These are phyloP conservation scores for Hanseniaspora thailandica DNA, from an alignment of 805 yeast species.

Conservation along the genomic window DNA sequence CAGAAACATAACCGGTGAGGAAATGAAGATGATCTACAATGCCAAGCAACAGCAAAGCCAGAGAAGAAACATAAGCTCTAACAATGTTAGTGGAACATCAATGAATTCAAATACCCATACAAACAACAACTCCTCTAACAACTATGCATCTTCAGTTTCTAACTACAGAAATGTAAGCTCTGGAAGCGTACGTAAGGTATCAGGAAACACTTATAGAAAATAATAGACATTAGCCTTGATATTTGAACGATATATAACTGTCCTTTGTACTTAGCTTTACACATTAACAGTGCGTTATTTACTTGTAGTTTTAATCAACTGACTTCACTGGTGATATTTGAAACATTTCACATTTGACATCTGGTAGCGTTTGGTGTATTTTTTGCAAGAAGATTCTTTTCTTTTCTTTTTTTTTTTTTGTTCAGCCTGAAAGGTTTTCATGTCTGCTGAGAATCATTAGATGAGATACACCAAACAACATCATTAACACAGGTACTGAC, in stretches of 20 bases:
- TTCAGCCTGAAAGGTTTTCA: no score
- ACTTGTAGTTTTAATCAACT: not conserved
- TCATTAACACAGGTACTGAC: no score
- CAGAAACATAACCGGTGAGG: slow-evolving; percentile 5
- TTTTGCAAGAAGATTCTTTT: no score
- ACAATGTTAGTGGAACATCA: not conserved
- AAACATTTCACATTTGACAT: no score
- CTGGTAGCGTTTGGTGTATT: no score
- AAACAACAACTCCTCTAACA: slow-evolving; percentile 22
- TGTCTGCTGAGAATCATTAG: no score
- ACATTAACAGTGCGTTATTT: no score
- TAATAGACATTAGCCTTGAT: not conserved
- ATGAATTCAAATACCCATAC: not conserved
- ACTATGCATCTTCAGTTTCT: slow-evolving; percentile 21
- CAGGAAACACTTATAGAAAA: slow-evolving; percentile 22
- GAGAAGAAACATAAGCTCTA: slow-evolving; percentile 13
- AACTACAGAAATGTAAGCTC: slow-evolving; percentile 27
- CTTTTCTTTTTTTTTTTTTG: no score
- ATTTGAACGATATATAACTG: not conserved
- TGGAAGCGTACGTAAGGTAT: slow-evolving; percentile 28
- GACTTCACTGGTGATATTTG: not conserved
- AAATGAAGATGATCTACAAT: slow-evolving; percentile 13
- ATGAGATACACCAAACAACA: no score
- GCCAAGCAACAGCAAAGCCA: slow-evolving; percentile 15
- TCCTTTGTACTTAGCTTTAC: no score